Conservation (phyloP, 495 filamentous ascomycete species). For the Amorphotheca resinae region DNA sequence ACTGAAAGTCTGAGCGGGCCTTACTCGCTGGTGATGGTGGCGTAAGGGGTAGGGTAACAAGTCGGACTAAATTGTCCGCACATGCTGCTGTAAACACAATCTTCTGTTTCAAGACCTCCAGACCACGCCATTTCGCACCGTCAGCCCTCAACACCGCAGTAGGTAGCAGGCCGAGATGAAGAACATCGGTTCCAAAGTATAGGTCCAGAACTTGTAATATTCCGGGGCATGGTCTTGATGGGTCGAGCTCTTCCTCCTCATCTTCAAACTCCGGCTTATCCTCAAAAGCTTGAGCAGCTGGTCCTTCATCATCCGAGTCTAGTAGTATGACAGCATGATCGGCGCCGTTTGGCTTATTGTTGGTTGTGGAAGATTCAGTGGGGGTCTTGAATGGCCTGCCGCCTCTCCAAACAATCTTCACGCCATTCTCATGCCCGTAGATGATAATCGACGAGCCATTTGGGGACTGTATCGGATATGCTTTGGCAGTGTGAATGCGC, state of each 20-base stretch:
- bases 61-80: slow-evolving; percentile 50
- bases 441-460: slow-evolving; percentile 78
- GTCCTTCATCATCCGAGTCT: slow-evolving; percentile 64
- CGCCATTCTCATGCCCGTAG: slow-evolving; percentile 68
- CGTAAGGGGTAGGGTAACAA: slow-evolving; percentile 60
- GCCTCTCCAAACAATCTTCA: slow-evolving; percentile 72
- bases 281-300: slow-evolving; percentile 34
- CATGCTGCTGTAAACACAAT: slow-evolving; percentile 64
- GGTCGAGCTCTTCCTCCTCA: slow-evolving; percentile 41
- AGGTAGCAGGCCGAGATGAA: slow-evolving; percentile 46
- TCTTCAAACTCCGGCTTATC: slow-evolving; percentile 39
- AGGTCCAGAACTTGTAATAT: slow-evolving; percentile 58
- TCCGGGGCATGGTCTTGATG: slow-evolving; percentile 32
- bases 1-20: slow-evolving; percentile 32
- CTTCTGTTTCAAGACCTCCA: slow-evolving; percentile 45
- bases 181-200: slow-evolving; percentile 47
- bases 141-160: slow-evolving; percentile 31
- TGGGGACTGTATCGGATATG: slow-evolving; percentile 63
- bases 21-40: slow-evolving; percentile 57
- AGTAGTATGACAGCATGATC: slow-evolving; percentile 61
- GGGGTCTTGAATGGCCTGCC: slow-evolving; percentile 49
- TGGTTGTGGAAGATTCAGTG: slow-evolving; percentile 28
- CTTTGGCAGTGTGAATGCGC: slow-evolving; percentile 57
- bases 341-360: slow-evolving; percentile 23
- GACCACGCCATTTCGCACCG: slow-evolving; percentile 34